Evolutionary conservation across 352 stramenopile genomes (phyloP).

Genomic region (Globisporangium spinosum): DNA sequence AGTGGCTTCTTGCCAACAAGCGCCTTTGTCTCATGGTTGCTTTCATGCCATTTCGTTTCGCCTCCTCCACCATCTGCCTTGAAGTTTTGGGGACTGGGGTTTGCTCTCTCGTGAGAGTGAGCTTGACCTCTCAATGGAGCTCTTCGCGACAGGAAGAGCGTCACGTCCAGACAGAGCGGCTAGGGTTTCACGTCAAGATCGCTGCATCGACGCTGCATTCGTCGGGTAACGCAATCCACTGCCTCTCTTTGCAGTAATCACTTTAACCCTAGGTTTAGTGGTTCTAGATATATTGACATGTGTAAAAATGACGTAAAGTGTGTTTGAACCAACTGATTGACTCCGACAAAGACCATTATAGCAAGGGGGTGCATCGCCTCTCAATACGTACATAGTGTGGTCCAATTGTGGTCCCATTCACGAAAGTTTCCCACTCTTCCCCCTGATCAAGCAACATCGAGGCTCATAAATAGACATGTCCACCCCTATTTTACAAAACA

Average conservation of each 20-base stretch:
- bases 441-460: slow-evolving; percentile 12
- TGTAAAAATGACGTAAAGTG: no score
- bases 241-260: neutral
- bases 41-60: neutral
- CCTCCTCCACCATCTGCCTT: neutral
- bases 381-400: slow-evolving; percentile 10
- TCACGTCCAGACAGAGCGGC: neutral
- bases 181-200: slow-evolving; percentile 6
- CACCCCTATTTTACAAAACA: neutral
- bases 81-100: neutral
- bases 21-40: neutral
- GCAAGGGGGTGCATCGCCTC: neutral
- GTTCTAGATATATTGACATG: no score
- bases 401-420: slow-evolving; percentile 6
- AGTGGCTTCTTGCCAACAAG: neutral
- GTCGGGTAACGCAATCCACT: slow-evolving; percentile 39
- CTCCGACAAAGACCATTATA: neutral
- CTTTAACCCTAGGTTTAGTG: neutral
- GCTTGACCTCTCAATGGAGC: neutral
- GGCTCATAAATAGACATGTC: neutral
- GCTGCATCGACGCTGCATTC: slow-evolving; percentile 21
- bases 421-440: slow-evolving; percentile 1
- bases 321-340: no score
- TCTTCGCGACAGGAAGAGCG: neutral
- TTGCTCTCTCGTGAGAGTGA: neutral